Evolutionary conservation across 768 basidiomycete species (phyloP).

Genomic region (Rhodotorula kratochvilovae): DNA sequence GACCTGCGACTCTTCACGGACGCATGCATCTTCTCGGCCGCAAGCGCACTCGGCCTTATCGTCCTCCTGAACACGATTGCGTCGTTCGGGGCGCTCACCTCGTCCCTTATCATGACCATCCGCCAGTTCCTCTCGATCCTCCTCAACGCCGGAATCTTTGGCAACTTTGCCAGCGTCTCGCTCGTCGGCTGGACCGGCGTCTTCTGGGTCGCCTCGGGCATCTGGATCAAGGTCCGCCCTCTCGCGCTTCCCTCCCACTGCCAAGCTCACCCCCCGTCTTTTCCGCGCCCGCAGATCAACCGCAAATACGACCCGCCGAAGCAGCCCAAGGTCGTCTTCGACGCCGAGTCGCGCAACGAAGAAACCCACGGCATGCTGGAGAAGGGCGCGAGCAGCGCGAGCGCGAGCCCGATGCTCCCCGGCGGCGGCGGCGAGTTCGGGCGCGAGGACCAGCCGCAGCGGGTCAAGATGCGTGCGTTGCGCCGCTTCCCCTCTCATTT

Average conservation of each 20-base stretch:
- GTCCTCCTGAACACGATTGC: conserved; percentile 42
- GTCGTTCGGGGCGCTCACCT: conserved; percentile 35
- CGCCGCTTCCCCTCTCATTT: too few relatives aligned
- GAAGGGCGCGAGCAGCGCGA: neutral
- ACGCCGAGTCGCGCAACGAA: too few relatives aligned
- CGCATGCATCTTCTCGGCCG: conserved; percentile 35
- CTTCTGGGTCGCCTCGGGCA: conserved; percentile 36
- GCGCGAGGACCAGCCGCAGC: neutral
- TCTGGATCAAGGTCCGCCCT: conserved; percentile 29
- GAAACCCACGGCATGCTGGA: conserved; percentile 7
- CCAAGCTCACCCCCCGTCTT: too few relatives aligned
- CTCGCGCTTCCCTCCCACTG: too few relatives aligned
- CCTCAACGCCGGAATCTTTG: conserved; percentile 43
- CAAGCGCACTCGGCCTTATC: conserved; percentile 33
- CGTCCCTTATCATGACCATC: conserved; percentile 36
- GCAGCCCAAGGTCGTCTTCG: conserved; percentile 11
- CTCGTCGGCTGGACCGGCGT: conserved; percentile 40
- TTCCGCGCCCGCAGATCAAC: conserved; percentile 18
- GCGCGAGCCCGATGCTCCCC: neutral
- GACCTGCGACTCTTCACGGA: conserved; percentile 11
- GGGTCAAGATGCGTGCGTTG: too few relatives aligned
- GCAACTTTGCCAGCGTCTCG: conserved; percentile 35
- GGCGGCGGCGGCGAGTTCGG: neutral
- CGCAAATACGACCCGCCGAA: conserved; percentile 25
- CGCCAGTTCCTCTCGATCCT: conserved; percentile 43